Base-by-base conservation (phyloP, 768 basidiomycete species). In the Suillus ampliporus region DNA sequence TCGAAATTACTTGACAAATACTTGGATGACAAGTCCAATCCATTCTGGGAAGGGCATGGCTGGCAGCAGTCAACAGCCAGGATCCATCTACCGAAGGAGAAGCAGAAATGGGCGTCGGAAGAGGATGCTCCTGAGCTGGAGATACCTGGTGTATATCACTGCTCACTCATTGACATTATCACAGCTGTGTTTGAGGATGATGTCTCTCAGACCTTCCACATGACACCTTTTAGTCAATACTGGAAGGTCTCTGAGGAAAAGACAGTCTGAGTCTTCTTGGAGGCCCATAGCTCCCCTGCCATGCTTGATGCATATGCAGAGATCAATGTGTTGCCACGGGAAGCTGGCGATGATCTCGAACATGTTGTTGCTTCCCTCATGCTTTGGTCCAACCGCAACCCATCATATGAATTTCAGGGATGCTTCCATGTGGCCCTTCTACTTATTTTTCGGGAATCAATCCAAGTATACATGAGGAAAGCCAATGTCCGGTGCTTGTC, bases 341-440 rank as follows among this genome's bases (percentile, higher is more conserved):
- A 65, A 19, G 43, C 64, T 21, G 38, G 28, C 0, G 47, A 65
- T 40, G 0, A 64, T 7, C 38, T 51, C 13, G 69, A 72, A 28
- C 15, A 41, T 0, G 62, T 66, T 3, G 47, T 73, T 21, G 37
- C 52, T 0, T 47, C 61, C 0, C 17, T 73, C 1, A 72, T 72
- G 69, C 21, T 69, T 5, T 74, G 69, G 66, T 74, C 73, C 0
- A 72, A 74, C n/a, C 34, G 57, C 66, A 0, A 74, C 68, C 0
- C 71, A 73, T 10, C 69, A 72, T 0, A 50, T 71, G 0, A 67
- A 65, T 9, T 43, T 43, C 19, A 19, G 43, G 74, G 74, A n/a
- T 5, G 9, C 43, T 43, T 43, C 43, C 19, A n/a, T 43, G n/a
- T 43, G 43, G 72, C 74, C 74, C 4, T 26, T 72, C 0, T 76